Conservation (phyloP, 805 yeast genomes). For the Candida nitratophila region DNA sequence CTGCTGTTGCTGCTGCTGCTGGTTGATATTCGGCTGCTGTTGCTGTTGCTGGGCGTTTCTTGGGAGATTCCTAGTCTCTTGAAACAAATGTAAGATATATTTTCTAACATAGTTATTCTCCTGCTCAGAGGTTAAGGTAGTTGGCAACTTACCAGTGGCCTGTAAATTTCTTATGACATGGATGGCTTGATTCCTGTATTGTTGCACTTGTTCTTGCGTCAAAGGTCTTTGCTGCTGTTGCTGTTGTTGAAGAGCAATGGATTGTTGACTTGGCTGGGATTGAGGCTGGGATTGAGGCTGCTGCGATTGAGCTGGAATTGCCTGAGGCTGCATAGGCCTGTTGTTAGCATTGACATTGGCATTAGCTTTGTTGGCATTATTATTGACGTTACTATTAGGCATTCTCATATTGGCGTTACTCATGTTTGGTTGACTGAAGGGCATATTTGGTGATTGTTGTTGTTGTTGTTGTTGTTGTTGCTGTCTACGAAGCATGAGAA, state of each 20-base stretch:
- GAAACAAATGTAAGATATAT: constrained; percentile 23
- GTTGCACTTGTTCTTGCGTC: constrained; percentile 20
- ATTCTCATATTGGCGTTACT: constrained; percentile 11
- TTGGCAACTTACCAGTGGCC: constrained; percentile 24
- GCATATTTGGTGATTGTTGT: constrained; percentile 3
- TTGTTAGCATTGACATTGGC: constrained; percentile 1
- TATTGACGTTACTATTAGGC: constrained; percentile 2
- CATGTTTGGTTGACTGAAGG: constrained; percentile 6
- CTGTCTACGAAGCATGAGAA: constrained; percentile 25
- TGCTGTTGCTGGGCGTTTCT: constrained; percentile 13
- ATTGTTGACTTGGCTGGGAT: constrained; percentile 4
- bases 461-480: constrained; percentile 15
- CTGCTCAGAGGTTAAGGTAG: constrained; percentile 25
- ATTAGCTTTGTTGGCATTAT: constrained; percentile 3
- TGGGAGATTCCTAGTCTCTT: constrained; percentile 5
- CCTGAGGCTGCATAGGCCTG: no score
- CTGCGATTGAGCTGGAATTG: constrained; percentile 2
- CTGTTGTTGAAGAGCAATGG: constrained; percentile 6
- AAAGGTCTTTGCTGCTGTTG: constrained; percentile 4
- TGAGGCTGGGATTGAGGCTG: no score
- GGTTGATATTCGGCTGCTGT: constrained; percentile 1
- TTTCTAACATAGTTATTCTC: constrained; percentile 27
- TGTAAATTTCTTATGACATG: constrained; percentile 28
- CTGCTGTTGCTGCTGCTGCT: constrained; percentile 6
- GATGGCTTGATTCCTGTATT: constrained; percentile 27